Conservation (phyloP, 768 basidiomycete genomes). For the Amanita muscaria region DNA sequence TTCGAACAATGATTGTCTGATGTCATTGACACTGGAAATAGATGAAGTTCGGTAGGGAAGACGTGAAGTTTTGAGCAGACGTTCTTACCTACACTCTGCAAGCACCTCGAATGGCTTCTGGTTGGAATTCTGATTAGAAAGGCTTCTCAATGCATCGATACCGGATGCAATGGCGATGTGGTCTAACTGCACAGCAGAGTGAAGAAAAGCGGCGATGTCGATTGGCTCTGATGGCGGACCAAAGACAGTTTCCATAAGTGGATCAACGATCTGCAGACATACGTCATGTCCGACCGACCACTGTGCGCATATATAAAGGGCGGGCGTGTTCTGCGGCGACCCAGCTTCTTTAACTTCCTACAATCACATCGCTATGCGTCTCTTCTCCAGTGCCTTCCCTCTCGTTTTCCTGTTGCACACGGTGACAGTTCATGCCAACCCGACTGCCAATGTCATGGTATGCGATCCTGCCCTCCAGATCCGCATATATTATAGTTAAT, state of each 20-base stretch:
- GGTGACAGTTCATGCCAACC: slow-evolving; percentile 14
- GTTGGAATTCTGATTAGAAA: slow-evolving; percentile 3
- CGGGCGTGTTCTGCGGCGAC: background rate
- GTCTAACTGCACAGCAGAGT: slow-evolving; percentile 18
- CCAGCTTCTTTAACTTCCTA: background rate
- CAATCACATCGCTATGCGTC: slow-evolving; percentile 5
- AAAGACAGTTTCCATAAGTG: slow-evolving; percentile 41
- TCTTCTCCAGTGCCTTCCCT: slow-evolving; percentile 8
- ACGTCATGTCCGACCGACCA: slow-evolving; percentile 6
- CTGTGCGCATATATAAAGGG: slow-evolving; percentile 13
- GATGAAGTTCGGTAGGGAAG: background rate
- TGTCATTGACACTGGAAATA: slow-evolving; percentile 39
- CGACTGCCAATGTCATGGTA: slow-evolving; percentile 9
- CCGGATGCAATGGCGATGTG: background rate
- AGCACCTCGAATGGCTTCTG: slow-evolving; percentile 17
- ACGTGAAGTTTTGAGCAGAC: background rate
- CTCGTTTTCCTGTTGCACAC: slow-evolving; percentile 12
- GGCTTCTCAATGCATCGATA: background rate
- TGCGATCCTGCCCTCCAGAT: background rate
- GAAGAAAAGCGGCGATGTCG: slow-evolving; percentile 36
- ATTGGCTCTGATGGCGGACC: slow-evolving; percentile 56
- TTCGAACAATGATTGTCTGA: slow-evolving; percentile 34
- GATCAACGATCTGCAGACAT: background rate
- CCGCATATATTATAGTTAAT: background rate
- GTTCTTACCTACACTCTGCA: slow-evolving; percentile 34